phyloP scores from a whole-genome alignment of 2,329 filamentous ascomycete species.

The Calonectria pauciramosa region DNA sequence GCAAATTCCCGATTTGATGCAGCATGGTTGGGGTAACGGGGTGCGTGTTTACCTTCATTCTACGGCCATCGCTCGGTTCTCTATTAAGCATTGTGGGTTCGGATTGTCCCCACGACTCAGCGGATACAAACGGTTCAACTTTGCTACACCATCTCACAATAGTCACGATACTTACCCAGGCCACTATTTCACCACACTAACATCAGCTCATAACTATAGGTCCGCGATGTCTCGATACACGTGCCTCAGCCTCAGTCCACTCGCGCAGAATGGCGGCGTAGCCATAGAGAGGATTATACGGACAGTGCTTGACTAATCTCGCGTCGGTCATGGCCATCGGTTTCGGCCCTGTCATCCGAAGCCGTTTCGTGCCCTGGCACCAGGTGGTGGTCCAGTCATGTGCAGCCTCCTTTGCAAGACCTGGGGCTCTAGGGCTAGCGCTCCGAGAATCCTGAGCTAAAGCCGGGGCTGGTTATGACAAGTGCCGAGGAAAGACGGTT shows the following conservation, averaged over 20 bases:
- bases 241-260: neutral
- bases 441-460: conserved; percentile 7
- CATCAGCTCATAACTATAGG: neutral
- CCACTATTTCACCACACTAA: neutral
- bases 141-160: neutral
- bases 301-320: conserved; percentile 22
- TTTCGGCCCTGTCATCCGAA: conserved; percentile 43
- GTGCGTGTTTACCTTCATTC: neutral
- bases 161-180: neutral
- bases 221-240: neutral
- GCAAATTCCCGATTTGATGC: neutral
- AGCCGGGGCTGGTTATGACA: conserved; percentile 8
- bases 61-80: no score
- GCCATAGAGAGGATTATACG: neutral
- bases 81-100: neutral
- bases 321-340: neutral
- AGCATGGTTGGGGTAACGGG: neutral
- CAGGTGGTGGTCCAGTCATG: conserved; percentile 17
- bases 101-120: neutral
- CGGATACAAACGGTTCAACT: neutral
- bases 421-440: neutral
- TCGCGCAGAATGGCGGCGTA: neutral
- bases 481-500: conserved; percentile 28
- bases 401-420: neutral
- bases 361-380: conserved; percentile 13